Conservation (phyloP, 2,329 filamentous ascomycete species). For the Neurospora sp. region DNA sequence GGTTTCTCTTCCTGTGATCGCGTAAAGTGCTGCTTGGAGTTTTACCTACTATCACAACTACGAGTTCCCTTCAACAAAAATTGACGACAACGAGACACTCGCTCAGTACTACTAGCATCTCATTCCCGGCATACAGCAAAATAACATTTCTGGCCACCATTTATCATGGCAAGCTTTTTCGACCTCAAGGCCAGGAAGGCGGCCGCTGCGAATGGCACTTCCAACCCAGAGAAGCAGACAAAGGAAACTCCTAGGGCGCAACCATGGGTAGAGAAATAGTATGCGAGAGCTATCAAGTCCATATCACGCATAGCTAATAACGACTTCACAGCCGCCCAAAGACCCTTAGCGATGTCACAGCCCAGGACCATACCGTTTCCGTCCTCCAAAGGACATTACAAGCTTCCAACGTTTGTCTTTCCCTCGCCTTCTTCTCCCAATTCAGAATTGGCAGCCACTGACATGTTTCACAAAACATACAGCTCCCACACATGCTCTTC, state of each 20-base stretch:
- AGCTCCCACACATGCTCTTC: slow-evolving; percentile 98
- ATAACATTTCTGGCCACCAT: neutral
- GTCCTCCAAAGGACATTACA: slow-evolving; percentile 88
- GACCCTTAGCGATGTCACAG: slow-evolving; percentile 86
- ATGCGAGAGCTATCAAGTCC: slow-evolving; percentile 19
- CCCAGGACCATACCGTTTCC: slow-evolving; percentile 93
- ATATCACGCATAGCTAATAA: slow-evolving; percentile 20
- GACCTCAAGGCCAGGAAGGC: slow-evolving; percentile 86
- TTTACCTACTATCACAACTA: neutral
- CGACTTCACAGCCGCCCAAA: slow-evolving; percentile 65
- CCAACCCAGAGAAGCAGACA: slow-evolving; percentile 54
- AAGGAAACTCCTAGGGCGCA: slow-evolving; percentile 61
- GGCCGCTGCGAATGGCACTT: slow-evolving; percentile 57
- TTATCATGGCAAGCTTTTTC: slow-evolving; percentile 79
- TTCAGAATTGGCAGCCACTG: neutral
- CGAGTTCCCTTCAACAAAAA: neutral
- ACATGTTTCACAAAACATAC: neutral
- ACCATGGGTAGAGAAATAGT: slow-evolving; percentile 99
- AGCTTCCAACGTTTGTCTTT: slow-evolving; percentile 66
- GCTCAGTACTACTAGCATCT: neutral
- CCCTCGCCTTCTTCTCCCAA: no score
- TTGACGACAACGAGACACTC: neutral
- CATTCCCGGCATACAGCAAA: neutral
- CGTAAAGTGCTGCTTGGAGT: neutral
- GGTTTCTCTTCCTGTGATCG: neutral